These are phyloP conservation scores for Skeletonema tropicum DNA, from an alignment of 108 stramenopile species.

Conservation along the genomic window DNA sequence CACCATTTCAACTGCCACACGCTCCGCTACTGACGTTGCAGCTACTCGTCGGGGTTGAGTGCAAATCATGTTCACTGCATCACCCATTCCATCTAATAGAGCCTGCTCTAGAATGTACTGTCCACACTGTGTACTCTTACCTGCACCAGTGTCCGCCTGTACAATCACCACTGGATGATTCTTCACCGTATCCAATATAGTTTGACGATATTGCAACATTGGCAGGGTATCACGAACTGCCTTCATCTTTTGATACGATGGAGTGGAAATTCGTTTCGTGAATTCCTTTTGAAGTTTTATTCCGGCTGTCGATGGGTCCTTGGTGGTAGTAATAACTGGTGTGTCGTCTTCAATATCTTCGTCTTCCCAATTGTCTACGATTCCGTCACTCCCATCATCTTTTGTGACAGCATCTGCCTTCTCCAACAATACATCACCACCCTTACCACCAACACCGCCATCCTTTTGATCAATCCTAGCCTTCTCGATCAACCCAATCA, in stretches of 20 bases:
- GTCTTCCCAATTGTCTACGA: slow-evolving; percentile 28
- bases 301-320: slow-evolving; percentile 14
- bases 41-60: slow-evolving; percentile 82
- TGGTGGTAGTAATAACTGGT: background rate
- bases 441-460: background rate
- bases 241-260: slow-evolving; percentile 51
- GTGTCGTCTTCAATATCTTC: slow-evolving; percentile 1
- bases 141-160: slow-evolving; percentile 77
- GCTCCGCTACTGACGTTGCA: slow-evolving; percentile 78
- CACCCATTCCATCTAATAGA: slow-evolving; percentile 50
- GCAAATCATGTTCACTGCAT: slow-evolving; percentile 68
- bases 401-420: background rate
- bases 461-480: slow-evolving; percentile 10
- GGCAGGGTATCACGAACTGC: slow-evolving; percentile 53
- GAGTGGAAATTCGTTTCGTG: slow-evolving; percentile 32
- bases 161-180: slow-evolving; percentile 57
- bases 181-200: slow-evolving; percentile 57
- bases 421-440: background rate
- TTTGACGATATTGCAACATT: slow-evolving; percentile 52
- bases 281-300: slow-evolving; percentile 43
- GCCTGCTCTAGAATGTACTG: slow-evolving; percentile 89
- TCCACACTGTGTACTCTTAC: slow-evolving; percentile 69
- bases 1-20: slow-evolving; percentile 75
- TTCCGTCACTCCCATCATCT: background rate
- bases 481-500: slow-evolving; percentile 40